Conservation (phyloP, 164 flowering plant genomes). For the Protea cynaroides region DNA sequence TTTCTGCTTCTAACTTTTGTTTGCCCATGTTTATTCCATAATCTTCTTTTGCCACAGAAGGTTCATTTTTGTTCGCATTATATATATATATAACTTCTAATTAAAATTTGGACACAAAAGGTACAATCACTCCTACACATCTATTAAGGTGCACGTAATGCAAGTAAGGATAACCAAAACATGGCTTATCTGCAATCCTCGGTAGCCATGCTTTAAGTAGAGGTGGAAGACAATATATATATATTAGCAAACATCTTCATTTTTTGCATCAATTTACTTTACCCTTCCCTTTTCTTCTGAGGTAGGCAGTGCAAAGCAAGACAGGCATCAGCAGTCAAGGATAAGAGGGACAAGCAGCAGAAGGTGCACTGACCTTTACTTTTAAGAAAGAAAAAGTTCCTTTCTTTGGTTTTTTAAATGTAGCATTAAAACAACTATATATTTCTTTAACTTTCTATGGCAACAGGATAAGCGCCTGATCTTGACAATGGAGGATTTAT, state of each 20-base stretch:
- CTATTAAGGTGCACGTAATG: too few relatives aligned
- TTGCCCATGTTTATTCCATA: neutral
- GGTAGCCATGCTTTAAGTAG: too few relatives aligned
- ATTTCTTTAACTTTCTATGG: constrained; percentile 11
- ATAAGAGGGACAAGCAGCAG: constrained; percentile 74
- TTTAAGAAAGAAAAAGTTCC: too few relatives aligned
- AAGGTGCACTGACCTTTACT: constrained; percentile 43
- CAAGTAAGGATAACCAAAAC: too few relatives aligned
- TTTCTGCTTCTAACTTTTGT: neutral
- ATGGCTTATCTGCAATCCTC: too few relatives aligned
- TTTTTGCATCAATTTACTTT: neutral
- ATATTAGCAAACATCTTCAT: too few relatives aligned
- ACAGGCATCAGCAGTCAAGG: constrained; percentile 45
- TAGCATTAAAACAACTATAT: neutral
- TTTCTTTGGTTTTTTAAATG: neutral
- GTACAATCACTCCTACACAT: too few relatives aligned
- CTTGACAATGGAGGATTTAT: constrained; percentile 95
- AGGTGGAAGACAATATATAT: too few relatives aligned
- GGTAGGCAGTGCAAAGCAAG: constrained; percentile 90
- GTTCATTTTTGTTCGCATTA: too few relatives aligned
- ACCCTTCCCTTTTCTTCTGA: constrained; percentile 7
- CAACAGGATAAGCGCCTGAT: constrained; percentile 87
- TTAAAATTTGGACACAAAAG: too few relatives aligned
- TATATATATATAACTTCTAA: too few relatives aligned
- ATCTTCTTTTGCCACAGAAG: neutral